These are phyloP conservation scores for Trametes punicea DNA, from an alignment of 768 basidiomycete genomes.

Conservation along the genomic window DNA sequence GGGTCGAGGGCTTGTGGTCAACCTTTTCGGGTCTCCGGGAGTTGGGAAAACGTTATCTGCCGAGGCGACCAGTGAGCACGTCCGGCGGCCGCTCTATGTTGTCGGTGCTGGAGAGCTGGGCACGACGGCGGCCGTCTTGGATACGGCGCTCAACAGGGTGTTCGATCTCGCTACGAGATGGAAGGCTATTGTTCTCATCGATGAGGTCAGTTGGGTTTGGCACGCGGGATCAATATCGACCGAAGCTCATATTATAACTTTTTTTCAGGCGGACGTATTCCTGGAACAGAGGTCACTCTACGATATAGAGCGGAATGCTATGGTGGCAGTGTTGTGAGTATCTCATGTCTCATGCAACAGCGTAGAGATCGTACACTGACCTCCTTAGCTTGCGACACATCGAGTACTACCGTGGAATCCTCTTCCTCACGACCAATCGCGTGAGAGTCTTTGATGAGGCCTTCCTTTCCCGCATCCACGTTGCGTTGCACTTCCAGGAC, in stretches of 20 bases:
- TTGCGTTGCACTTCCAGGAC: constrained; percentile 36
- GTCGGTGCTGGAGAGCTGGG: constrained; percentile 16
- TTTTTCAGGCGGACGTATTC: constrained; percentile 13
- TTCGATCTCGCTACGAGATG: constrained; percentile 33
- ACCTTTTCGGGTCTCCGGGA: constrained; percentile 30
- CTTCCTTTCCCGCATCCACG: constrained; percentile 65
- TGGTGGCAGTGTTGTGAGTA: constrained; percentile 54
- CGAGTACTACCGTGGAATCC: constrained; percentile 37
- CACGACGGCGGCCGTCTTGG: constrained; percentile 27
- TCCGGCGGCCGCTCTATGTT: constrained; percentile 20
- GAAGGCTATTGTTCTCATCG: constrained; percentile 34
- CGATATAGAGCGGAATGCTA: constrained; percentile 50
- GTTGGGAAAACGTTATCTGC: constrained; percentile 30
- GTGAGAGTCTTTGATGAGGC: constrained; percentile 60
- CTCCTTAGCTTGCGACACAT: constrained; percentile 27
- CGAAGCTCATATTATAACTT: neutral
- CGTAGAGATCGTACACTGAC: neutral
- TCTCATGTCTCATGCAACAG: neutral
- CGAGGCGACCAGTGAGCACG: constrained; percentile 27
- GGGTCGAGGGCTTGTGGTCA: constrained; percentile 34
- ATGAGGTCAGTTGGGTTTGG: constrained; percentile 11
- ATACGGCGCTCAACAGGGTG: constrained; percentile 27
- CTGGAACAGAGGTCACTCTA: constrained; percentile 15
- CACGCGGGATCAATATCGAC: neutral
- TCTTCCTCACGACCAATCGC: constrained; percentile 40